A percentile compares a stretch with the other conserved stretches of the same genome.
Evolutionary conservation across 768 basidiomycete genomes (phyloP).

Genomic region (Agrocybe chaxingu): DNA sequence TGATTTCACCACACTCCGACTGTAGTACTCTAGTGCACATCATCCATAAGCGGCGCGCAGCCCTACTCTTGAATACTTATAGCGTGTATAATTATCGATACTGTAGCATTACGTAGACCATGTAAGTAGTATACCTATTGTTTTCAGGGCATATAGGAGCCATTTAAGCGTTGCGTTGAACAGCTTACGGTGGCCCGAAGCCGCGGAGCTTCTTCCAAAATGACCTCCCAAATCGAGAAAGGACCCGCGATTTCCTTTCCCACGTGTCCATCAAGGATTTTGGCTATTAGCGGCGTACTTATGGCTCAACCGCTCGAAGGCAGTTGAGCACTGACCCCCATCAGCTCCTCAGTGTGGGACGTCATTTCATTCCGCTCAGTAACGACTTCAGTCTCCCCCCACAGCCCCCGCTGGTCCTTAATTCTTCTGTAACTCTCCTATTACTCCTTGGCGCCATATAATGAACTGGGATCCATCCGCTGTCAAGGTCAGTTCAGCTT

Average conservation of each 20-base stretch:
- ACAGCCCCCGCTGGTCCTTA: not conserved
- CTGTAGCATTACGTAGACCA: too few species aligned
- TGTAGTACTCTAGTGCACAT: too few species aligned
- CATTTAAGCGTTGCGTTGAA: too few species aligned
- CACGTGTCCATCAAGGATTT: not conserved
- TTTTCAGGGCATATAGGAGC: too few species aligned
- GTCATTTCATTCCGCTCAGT: not conserved
- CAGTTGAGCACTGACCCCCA: not conserved
- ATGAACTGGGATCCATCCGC: conserved; percentile 32
- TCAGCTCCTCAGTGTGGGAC: not conserved
- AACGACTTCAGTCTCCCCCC: not conserved
- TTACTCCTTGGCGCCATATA: not conserved
- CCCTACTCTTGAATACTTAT: too few species aligned
- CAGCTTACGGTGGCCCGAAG: too few species aligned
- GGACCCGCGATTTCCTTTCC: not conserved
- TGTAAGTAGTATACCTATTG: too few species aligned
- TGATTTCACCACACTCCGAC: too few species aligned
- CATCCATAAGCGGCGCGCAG: too few species aligned
- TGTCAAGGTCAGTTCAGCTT: conserved; percentile 30
- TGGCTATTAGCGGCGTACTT: not conserved
- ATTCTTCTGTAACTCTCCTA: not conserved
- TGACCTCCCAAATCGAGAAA: conserved; percentile 4
- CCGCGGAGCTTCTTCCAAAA: too few species aligned
- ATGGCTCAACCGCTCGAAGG: not conserved
- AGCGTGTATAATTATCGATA: too few species aligned